Conservation (phyloP, 1,284 basidiomycete genomes). For the Tilletia caries region DNA sequence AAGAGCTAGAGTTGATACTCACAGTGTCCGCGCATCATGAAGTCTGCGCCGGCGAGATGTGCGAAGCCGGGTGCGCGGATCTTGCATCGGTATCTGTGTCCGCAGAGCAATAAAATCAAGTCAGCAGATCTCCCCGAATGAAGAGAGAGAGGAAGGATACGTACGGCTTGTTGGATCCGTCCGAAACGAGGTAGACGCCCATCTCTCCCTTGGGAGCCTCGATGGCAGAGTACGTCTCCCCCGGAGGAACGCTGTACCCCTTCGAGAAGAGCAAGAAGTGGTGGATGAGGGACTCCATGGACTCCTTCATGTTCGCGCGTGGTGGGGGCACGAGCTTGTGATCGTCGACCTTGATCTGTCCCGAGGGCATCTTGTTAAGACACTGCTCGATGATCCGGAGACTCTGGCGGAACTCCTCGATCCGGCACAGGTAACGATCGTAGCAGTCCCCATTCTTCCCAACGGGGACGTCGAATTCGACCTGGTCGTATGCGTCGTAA, state of each 20-base stretch:
- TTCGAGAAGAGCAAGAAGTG: constrained; percentile 97
- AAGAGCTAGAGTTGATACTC: neutral
- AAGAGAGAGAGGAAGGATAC: neutral
- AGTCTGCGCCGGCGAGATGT: constrained; percentile 51
- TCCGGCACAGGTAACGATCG: constrained; percentile 88
- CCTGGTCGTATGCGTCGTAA: constrained; percentile 96
- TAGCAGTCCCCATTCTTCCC: constrained; percentile 97
- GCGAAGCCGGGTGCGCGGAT: constrained; percentile 50
- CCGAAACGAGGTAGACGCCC: constrained; percentile 57
- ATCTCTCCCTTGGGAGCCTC: constrained; percentile 99
- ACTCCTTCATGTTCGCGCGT: constrained; percentile 96
- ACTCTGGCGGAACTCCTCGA: constrained; percentile 96
- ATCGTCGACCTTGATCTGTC: constrained; percentile 91
- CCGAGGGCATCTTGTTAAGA: constrained; percentile 93
- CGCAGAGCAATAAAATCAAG: neutral
- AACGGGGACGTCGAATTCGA: constrained; percentile 94
- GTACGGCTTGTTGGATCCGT: constrained; percentile 51
- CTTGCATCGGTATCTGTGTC: constrained; percentile 16
- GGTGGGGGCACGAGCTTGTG: constrained; percentile 97
- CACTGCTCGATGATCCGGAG: constrained; percentile 79
- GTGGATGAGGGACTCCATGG: constrained; percentile 92
- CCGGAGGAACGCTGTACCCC: constrained; percentile 90
- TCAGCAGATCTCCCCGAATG: neutral
- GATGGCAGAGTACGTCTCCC: constrained; percentile 95
- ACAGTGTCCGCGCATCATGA: constrained; percentile 48